These are phyloP conservation scores for Dipteronia dyeriana DNA, from an alignment of 345 rosid genomes.

Conservation along the genomic window DNA sequence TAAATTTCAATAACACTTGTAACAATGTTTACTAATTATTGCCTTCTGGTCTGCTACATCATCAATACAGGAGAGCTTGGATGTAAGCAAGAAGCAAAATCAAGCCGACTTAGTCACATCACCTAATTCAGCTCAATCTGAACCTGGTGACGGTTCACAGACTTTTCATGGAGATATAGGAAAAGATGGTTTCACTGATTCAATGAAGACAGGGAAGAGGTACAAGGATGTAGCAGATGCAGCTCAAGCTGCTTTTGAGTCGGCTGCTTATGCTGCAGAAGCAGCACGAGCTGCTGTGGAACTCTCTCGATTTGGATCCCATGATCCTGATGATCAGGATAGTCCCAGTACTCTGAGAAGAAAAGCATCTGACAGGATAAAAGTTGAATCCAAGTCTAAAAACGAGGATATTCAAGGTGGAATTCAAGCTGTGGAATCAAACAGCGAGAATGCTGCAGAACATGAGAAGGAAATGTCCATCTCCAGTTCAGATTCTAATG, in stretches of 20 bases:
- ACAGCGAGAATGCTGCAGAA: slow-evolving; percentile 30
- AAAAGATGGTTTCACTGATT: slow-evolving; percentile 34
- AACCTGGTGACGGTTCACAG: slow-evolving; percentile 9
- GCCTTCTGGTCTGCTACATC: background rate
- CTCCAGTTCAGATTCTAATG: slow-evolving; percentile 48
- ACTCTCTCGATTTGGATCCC: slow-evolving; percentile 65
- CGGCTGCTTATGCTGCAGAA: slow-evolving; percentile 83
- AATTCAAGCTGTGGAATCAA: slow-evolving; percentile 21
- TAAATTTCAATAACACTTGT: background rate
- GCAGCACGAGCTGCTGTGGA: slow-evolving; percentile 96
- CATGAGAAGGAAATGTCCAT: slow-evolving; percentile 29
- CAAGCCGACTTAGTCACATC: slow-evolving; percentile 16
- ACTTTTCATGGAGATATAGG: slow-evolving; percentile 16
- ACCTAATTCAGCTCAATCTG: slow-evolving; percentile 20
- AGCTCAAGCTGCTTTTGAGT: slow-evolving; percentile 88
- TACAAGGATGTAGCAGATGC: slow-evolving; percentile 92
- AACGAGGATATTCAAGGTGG: slow-evolving; percentile 15
- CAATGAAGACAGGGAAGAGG: slow-evolving; percentile 39
- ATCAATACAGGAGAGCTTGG: slow-evolving; percentile 11
- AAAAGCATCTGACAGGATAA: slow-evolving; percentile 7
- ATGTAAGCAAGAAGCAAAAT: slow-evolving; percentile 5
- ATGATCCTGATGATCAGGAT: slow-evolving; percentile 40
- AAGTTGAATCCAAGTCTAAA: slow-evolving; percentile 22
- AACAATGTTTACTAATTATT: background rate
- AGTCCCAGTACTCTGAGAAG: slow-evolving; percentile 22